phyloP scores from a whole-genome alignment of 805 yeast genomes.

The Alloascoidea hylecoeti region DNA sequence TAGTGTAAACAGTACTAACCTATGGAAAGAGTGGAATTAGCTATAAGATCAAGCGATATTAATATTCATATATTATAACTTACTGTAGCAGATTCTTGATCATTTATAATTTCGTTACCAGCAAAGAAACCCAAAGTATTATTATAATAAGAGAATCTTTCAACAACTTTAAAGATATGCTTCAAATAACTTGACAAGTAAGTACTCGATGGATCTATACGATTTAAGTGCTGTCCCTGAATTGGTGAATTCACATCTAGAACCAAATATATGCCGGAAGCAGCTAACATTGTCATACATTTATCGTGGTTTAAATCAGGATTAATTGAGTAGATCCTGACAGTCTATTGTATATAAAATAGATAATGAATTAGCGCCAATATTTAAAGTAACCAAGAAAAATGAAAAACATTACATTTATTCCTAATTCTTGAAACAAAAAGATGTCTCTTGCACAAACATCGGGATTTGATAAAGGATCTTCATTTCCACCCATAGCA shows the following conservation, averaged over 20 bases:
- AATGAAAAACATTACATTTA: conserved; percentile 42
- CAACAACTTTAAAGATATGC: conserved; percentile 75
- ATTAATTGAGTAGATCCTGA: conserved; percentile 77
- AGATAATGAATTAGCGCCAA: not conserved
- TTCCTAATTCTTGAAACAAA: conserved; percentile 65
- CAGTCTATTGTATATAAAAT: conserved; percentile 25
- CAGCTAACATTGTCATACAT: conserved; percentile 77
- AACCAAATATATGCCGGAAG: conserved; percentile 83
- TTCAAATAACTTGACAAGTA: conserved; percentile 58
- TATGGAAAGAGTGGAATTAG: too few relatives aligned
- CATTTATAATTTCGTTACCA: conserved; percentile 88
- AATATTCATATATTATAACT: too few relatives aligned
- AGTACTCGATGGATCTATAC: conserved; percentile 55
- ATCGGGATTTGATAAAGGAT: conserved; percentile 58
- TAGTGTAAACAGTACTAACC: conserved; percentile 72
- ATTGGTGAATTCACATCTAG: conserved; percentile 76
- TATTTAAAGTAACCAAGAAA: too few relatives aligned
- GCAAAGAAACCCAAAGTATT: conserved; percentile 81
- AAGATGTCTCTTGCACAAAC: conserved; percentile 72
- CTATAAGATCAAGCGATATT: too few relatives aligned
- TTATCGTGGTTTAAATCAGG: conserved; percentile 82
- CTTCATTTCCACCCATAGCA: conserved; percentile 26
- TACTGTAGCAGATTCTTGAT: conserved; percentile 40
- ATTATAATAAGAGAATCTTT: conserved; percentile 72
- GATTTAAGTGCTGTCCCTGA: conserved; percentile 49